A percentile compares a stretch with the other conserved stretches of the same genome.
Conservation (phyloP, 176 grass and related monocot genomes). For the Poa pratensis region DNA sequence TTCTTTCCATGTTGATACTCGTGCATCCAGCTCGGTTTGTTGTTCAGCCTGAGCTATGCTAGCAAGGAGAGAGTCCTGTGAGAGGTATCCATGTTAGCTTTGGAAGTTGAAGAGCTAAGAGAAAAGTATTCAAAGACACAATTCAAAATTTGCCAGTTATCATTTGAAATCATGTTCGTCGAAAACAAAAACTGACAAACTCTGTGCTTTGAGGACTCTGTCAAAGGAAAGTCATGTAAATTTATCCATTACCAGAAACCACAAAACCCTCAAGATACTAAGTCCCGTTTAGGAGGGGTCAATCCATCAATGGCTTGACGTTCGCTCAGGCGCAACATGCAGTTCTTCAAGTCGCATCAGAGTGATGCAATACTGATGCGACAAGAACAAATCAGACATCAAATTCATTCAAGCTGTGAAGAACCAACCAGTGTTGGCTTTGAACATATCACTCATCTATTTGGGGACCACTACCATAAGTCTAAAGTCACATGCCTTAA, state of each 20-base stretch:
- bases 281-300: neutral
- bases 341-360: neutral
- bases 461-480: neutral
- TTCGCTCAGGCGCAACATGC: neutral
- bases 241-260: constrained; percentile 11
- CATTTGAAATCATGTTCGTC: constrained; percentile 14
- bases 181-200: neutral
- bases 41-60: constrained; percentile 83
- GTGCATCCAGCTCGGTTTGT: constrained; percentile 81
- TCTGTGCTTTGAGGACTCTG: neutral
- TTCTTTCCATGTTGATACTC: constrained; percentile 97
- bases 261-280: neutral
- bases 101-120: neutral
- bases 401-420: constrained; percentile 11
- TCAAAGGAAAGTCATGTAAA: neutral
- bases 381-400: neutral
- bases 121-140: neutral
- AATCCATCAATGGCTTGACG: constrained; percentile 31
- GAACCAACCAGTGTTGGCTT: neutral
- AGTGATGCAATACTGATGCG: neutral
- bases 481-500: constrained; percentile 7
- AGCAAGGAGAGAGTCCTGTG: constrained; percentile 77
- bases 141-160: neutral
- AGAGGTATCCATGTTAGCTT: constrained; percentile 28
- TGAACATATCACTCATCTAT: neutral